Conservation (phyloP, 345 rosid species). For the Arabidopsis thaliana region TAIR10.1 NC_003076.8:6829001-6829500, state of each 20-base stretch:
- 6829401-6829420: slow-evolving; percentile 81
- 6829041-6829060: slow-evolving; percentile 37
- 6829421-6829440: slow-evolving; percentile 73
- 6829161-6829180: slow-evolving; percentile 31
- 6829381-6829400: slow-evolving; percentile 65
- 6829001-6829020: slow-evolving; percentile 54
- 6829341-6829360: slow-evolving; percentile 69
- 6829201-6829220: slow-evolving; percentile 84
- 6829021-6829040: slow-evolving; percentile 50
- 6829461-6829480: not conserved
- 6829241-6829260: slow-evolving; percentile 74
- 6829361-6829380: slow-evolving; percentile 72
- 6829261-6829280: slow-evolving; percentile 74
- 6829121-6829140: slow-evolving; percentile 40
- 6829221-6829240: slow-evolving; percentile 89
- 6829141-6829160: slow-evolving; percentile 29
- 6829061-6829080: slow-evolving; percentile 35
- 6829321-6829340: slow-evolving; percentile 79
- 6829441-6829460: slow-evolving; percentile 99
- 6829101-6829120: slow-evolving; percentile 33
- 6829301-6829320: slow-evolving; percentile 78
- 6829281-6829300: slow-evolving; percentile 80
- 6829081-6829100: slow-evolving; percentile 33
- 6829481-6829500: slow-evolving; percentile 11
- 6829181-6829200: slow-evolving; percentile 21